phyloP scores from a whole-genome alignment of 2,329 filamentous ascomycete genomes.

The Orbilia javanica region DNA sequence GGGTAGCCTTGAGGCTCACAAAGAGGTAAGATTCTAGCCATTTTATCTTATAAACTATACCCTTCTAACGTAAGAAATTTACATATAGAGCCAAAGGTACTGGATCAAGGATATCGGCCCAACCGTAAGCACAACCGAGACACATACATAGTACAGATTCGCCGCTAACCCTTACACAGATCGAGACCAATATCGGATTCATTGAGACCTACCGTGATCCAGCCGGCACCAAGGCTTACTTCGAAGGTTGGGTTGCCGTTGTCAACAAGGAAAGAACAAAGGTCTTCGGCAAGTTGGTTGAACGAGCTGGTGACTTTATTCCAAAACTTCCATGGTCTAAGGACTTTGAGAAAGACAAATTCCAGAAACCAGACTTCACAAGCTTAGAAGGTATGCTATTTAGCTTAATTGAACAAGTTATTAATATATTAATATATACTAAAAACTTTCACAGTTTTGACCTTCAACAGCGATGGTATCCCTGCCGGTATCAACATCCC shows the following conservation, averaged over 20 bases:
- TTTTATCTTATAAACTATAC: neutral
- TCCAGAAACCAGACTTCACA: conserved; percentile 94
- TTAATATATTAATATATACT: conserved; percentile 49
- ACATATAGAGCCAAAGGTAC: conserved; percentile 75
- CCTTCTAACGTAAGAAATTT: neutral
- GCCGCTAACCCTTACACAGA: conserved; percentile 64
- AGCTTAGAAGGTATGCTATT: conserved; percentile 89
- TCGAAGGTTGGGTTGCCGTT: conserved; percentile 85
- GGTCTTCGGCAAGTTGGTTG: conserved; percentile 82
- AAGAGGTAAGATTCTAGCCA: conserved; percentile 68
- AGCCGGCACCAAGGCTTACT: conserved; percentile 82
- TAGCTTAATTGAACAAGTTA: conserved; percentile 61
- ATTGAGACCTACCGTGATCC: conserved; percentile 89
- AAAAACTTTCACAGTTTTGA: conserved; percentile 58
- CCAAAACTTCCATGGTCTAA: conserved; percentile 87
- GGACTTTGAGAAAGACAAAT: conserved; percentile 96
- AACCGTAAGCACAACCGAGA: conserved; percentile 61
- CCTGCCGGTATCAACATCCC: conserved; percentile 72
- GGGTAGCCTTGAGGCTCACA: conserved; percentile 81
- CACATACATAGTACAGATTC: neutral
- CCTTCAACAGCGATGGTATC: conserved; percentile 67
- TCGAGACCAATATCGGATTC: conserved; percentile 86
- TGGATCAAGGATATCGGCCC: conserved; percentile 89
- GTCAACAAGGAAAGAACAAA: conserved; percentile 72
- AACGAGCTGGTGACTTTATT: conserved; percentile 83